phyloP scores from a whole-genome alignment of 2,329 filamentous ascomycete species.

The Stemphylium vesicarium region DNA sequence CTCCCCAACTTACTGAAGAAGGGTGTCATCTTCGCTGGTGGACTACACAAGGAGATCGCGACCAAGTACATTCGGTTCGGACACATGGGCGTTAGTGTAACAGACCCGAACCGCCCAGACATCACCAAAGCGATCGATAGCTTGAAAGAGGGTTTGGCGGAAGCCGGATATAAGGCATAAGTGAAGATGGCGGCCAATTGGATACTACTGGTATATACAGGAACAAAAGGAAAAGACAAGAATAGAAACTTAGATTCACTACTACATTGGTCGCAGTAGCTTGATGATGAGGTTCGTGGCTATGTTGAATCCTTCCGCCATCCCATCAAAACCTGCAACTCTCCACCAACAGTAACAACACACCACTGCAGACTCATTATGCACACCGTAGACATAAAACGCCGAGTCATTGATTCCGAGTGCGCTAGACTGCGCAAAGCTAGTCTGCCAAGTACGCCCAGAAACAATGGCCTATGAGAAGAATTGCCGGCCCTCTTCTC shows the following conservation, averaged over 20 bases:
- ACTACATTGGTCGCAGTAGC: neutral
- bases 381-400: neutral
- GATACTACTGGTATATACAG: neutral
- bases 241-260: conserved; percentile 10
- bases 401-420: neutral
- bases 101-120: conserved; percentile 78
- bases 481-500: conserved; percentile 1
- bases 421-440: neutral
- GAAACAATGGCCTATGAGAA: conserved; percentile 6
- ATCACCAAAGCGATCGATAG: conserved; percentile 84
- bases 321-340: neutral
- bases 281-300: conserved; percentile 15
- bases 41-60: conserved; percentile 94
- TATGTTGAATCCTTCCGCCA: conserved; percentile 6
- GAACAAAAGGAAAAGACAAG: neutral
- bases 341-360: conserved; percentile 1
- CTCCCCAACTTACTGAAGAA: conserved; percentile 84
- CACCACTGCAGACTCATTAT: neutral
- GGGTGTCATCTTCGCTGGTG: conserved; percentile 92
- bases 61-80: conserved; percentile 94
- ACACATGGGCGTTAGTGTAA: conserved; percentile 96
- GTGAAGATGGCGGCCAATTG: neutral
- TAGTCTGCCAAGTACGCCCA: conserved; percentile 12
- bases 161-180: conserved; percentile 68
- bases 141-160: conserved; percentile 74